A percentile compares a stretch with the other conserved stretches of the same genome.
Evolutionary conservation across 1,284 basidiomycete species (phyloP).

Genomic region (Ceratobasidium sp.): DNA sequence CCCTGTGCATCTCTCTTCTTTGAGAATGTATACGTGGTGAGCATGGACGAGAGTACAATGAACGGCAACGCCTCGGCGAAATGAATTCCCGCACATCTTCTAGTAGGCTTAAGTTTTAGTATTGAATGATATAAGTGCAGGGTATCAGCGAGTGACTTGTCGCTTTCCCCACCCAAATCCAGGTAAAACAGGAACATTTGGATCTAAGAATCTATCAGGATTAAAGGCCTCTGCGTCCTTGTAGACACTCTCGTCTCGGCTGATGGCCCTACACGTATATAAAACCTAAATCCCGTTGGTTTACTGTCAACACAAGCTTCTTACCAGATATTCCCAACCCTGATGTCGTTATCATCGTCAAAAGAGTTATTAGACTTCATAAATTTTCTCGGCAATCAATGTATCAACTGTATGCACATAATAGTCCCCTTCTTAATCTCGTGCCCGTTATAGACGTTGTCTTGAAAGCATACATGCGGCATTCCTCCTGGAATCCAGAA

Average conservation of each 20-base stretch:
- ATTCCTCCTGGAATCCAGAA: no score
- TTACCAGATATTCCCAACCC: no score
- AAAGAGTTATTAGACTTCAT: no score
- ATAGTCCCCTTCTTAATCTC: no score
- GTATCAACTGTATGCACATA: no score
- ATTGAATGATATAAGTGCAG: neutral
- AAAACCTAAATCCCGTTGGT: no score
- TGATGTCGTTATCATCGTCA: no score
- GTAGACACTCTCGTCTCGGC: neutral
- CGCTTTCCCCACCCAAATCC: neutral
- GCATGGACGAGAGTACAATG: slow-evolving; percentile 8
- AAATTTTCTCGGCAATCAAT: no score
- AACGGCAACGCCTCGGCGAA: slow-evolving; percentile 25
- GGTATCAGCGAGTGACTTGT: neutral
- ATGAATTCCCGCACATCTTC: slow-evolving; percentile 24
- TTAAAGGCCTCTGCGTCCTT: neutral
- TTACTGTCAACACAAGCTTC: neutral
- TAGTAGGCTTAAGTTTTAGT: neutral
- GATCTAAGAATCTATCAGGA: slow-evolving; percentile 10
- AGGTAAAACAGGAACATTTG: neutral
- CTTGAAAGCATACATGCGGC: no score
- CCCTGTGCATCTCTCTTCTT: neutral
- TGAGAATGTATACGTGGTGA: slow-evolving; percentile 1
- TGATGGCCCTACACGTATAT: neutral
- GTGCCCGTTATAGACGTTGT: no score